Base-by-base conservation (phyloP, 768 basidiomycete species). In the Tricholoma bakamatsutake region DNA sequence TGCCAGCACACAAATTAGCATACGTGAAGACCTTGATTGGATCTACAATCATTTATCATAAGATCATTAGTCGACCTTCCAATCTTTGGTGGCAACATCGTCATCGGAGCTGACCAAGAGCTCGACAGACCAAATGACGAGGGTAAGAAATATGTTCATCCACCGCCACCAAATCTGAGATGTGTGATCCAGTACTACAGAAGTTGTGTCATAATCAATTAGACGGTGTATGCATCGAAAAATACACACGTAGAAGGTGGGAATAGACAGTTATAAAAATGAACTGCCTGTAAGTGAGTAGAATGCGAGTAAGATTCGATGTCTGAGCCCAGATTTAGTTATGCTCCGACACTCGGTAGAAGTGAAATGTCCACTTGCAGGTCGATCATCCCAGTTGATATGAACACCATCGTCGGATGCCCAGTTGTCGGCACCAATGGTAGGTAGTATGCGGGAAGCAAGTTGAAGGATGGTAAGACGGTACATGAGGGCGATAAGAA, bases 131-230 rank as follows among this genome's bases (percentile, higher is more conserved):
- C 92, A 93, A 40, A 92, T 79, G 24, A 85, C 75, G 28, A 93
- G 77, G 4, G 89, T 92, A 69, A 93, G 87, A 73, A 92, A 90
- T 33, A 93, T 85, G 65, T 90, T 90, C 76, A 87, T 85, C 90
- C 91, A 93, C 58, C 91, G 80, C 88, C 91, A 93, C 91, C 91
- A 93, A 49, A 92, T 82, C 65, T 93, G 91, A n/a, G 89, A 90
- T 17, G 90, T 88, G 64, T 90, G 87, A 63, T 93, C 91, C 52
- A 93, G 74, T 45, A 93, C 91, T 92, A 46, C 33, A 62, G 45
- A 11, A 24, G n/a, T 8, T 8, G 11, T 10, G 53, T 59, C 30
- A 46, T 31, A 50, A 28, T 28, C 15, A 15, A 24, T 13, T 13
- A 27, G 10, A 39, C 43, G 9, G 15, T 13, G 35, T 21, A 18